A percentile compares a stretch with the other conserved stretches of the same genome.
Evolutionary conservation across 257 asterid species (phyloP).

Genomic region (Penstemon newberryi): DNA sequence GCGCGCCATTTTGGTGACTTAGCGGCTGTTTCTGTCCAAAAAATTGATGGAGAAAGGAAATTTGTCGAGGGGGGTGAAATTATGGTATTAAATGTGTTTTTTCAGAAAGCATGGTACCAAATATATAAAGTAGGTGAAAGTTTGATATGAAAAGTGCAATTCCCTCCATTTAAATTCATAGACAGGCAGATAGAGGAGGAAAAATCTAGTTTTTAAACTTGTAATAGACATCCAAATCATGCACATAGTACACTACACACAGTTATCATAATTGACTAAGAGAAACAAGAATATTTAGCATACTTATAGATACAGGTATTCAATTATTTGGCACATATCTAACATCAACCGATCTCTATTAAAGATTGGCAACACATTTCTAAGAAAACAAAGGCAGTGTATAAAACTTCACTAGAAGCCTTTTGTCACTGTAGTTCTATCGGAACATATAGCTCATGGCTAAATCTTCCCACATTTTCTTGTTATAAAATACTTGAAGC

Average conservation of each 20-base stretch:
- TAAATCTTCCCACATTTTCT: slow-evolving; percentile 5
- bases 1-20: too few species aligned
- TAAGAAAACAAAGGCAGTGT: not conserved
- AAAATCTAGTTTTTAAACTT: slow-evolving; percentile 6
- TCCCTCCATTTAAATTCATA: not conserved
- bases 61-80: too few species aligned
- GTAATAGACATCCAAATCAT: slow-evolving; percentile 1
- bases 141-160: too few species aligned
- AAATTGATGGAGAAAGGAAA: too few species aligned
- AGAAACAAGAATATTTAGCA: not conserved
- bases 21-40: too few species aligned
- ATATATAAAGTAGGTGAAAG: too few species aligned
- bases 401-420: slow-evolving; percentile 10
- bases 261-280: not conserved
- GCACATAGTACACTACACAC: not conserved
- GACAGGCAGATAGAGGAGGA: slow-evolving; percentile 12
- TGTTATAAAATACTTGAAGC: not conserved
- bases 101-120: too few species aligned
- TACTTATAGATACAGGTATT: not conserved
- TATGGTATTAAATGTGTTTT: too few species aligned
- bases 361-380: slow-evolving; percentile 1
- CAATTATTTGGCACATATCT: not conserved
- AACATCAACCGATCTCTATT: not conserved
- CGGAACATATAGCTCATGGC: slow-evolving; percentile 9
- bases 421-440: not conserved